These are phyloP conservation scores for Gossypium schwendimanii DNA, from an alignment of 441 rosid genomes.

Conservation along the genomic window DNA sequence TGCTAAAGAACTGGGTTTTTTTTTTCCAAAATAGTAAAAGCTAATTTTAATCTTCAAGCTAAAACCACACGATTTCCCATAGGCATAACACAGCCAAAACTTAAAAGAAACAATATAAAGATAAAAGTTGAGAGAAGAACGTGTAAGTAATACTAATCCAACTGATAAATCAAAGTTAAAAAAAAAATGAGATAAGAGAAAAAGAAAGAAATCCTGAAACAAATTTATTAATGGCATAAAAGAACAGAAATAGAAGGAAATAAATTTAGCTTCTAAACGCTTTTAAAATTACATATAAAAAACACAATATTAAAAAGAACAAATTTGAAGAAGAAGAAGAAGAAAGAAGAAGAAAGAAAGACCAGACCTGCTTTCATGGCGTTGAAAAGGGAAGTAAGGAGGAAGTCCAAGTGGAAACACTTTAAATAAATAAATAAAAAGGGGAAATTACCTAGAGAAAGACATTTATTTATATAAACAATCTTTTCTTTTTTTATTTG, in stretches of 20 bases:
- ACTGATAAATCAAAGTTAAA: not conserved
- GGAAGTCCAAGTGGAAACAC: not conserved
- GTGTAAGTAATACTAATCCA: not conserved
- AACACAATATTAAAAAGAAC: not conserved
- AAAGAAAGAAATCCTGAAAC: constrained; percentile 4
- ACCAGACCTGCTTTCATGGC: constrained; percentile 37
- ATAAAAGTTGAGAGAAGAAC: not conserved
- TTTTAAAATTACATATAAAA: not conserved
- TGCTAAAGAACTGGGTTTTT: not conserved
- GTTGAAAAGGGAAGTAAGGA: not conserved
- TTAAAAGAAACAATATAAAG: not conserved
- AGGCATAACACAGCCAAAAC: not conserved
- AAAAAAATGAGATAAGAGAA: not conserved
- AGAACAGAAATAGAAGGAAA: not conserved
- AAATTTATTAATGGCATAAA: not conserved
- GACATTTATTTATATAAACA: not conserved
- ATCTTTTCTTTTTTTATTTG: not conserved
- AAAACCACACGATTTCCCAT: not conserved
- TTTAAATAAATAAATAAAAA: too few relatives aligned
- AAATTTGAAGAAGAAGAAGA: not conserved
- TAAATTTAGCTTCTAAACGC: not conserved
- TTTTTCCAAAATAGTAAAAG: not conserved
- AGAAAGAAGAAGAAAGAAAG: not conserved
- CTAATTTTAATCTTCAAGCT: not conserved
- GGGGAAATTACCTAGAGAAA: not conserved